Evolutionary conservation across 768 basidiomycete species (phyloP), one percentile per base, ranked within the genome.

Genomic region (Rhodotorula diobovata): DNA sequence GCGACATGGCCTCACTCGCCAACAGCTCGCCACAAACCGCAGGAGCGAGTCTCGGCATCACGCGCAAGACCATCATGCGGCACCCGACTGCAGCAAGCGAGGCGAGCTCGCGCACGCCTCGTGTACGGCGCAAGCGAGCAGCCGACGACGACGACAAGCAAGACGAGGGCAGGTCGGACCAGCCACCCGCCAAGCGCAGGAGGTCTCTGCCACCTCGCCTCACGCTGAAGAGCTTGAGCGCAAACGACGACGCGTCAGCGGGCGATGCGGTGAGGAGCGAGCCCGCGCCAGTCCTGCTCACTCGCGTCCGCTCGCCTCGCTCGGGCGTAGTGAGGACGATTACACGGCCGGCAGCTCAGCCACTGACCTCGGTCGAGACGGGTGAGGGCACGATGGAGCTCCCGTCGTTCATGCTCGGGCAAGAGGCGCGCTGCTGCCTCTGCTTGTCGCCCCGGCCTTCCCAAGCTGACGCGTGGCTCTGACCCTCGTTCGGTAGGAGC

Each of bases 331-430:
- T 9, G 5, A 46, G 57, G 5, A 66, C 57, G 11, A 35, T 65
- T 21, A 46, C 30, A 4, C 5, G 37, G 11, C 30, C 23, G 11
- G 15, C 35, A 8, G 2, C 9, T 34, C 10, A 4, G 54, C 5
- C 11, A 2, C 0, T 37, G 20, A 0, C 25, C 4, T 5, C 25
- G 0, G 32, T 48, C 21, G n/a, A 21, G 23, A 25, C 28, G 4
- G 5, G 14, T 8, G 35, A 15, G 2, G 39, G 34, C 0, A 6
- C 20, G n/a, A 58, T 66, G 48, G 8, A 25, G 21, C 18, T 66
- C 1, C 57, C 65, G 3, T 39, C 65, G 2, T 66, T 66, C 57
- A 59, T 66, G 57, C 65, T 4, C 6, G 54, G n/a, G 41, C 41
- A 43, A 18, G 14, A 7, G 14, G 41, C 6, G 6, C 35, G 16